Base-by-base conservation (phyloP, 768 basidiomycete genomes). In the Boletus sensibilis region DNA sequence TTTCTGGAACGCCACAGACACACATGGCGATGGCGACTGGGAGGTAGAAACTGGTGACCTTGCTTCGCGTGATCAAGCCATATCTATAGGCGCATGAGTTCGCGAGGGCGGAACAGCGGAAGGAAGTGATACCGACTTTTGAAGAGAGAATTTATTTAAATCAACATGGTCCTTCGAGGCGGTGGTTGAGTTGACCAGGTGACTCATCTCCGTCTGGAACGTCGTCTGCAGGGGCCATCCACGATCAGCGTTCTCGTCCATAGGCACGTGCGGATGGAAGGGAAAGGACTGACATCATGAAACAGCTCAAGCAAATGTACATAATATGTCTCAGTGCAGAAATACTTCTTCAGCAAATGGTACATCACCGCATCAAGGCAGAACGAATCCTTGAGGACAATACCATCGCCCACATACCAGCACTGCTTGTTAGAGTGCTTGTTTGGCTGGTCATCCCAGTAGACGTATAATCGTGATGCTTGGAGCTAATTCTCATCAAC, bases 1-100 rank as follows among this genome's bases (percentile, higher is more conserved):
- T 51, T 21, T 56, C 55, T 2, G 55, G 55, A 12, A 56, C 35
- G 6, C 34, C 53, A 11, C 55, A 56, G 18, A 56, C 7, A 11
- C 29, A 21, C 53, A 56, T 34, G 12, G 55, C 55, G 21, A 56
- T 8, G 2, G 42, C 53, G 13, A 56, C 42, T 5, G 54, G 39
- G 8, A 55, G 54, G 54, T 55, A 54, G 33, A 55, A 55, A 37
- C 34, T 55, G 12, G 52, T 27, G 13, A 8, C 27, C 20, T 29
- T 55, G 16, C 25, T 54, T 37, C 25, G 54, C 11, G 52, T 39
- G 20, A 55, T 42, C 33, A 55, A 8, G 1, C 51, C 23, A 14
- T 55, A 14, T 31, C 54, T 55, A 35, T n/a, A 8, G 5, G 39
- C 10, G 16, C 27, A 20, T 47, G n/a, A 33, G 29, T 33, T 13